Evolutionary conservation across 345 rosid genomes (phyloP).

Genomic region (Pugionium cornutum): DNA sequence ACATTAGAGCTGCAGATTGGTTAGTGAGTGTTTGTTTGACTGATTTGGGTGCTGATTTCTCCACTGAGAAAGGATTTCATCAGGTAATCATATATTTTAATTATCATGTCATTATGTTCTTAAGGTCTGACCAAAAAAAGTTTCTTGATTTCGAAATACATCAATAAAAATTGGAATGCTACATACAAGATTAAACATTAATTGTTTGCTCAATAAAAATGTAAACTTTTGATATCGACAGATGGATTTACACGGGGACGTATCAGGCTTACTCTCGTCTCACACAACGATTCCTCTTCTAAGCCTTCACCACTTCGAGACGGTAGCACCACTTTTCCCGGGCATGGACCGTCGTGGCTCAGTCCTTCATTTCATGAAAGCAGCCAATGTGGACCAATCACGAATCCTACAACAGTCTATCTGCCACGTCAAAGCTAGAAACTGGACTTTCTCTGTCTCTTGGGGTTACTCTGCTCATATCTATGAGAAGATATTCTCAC

Average conservation of each 20-base stretch:
- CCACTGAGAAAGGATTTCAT: constrained; percentile 54
- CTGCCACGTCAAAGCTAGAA: constrained; percentile 49
- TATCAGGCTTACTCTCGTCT: constrained; percentile 67
- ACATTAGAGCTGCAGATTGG: constrained; percentile 41
- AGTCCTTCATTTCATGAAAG: constrained; percentile 55
- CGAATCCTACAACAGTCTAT: constrained; percentile 60
- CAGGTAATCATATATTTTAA: constrained; percentile 45
- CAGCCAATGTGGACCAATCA: constrained; percentile 53
- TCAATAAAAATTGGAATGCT: too few species aligned
- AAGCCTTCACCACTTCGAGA: constrained; percentile 60
- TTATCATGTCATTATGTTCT: too few species aligned
- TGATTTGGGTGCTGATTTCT: constrained; percentile 52
- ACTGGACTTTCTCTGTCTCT: constrained; percentile 61
- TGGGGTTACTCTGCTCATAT: constrained; percentile 64
- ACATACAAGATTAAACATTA: too few species aligned
- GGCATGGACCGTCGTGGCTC: constrained; percentile 48
- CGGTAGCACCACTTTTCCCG: constrained; percentile 53
- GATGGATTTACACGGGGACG: constrained; percentile 59
- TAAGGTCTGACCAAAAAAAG: too few species aligned
- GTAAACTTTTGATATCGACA: constrained; percentile 10
- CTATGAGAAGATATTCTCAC: constrained; percentile 53
- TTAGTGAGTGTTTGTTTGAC: constrained; percentile 49
- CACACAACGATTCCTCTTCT: constrained; percentile 53
- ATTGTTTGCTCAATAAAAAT: too few species aligned
- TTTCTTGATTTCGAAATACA: too few species aligned